Evolutionary conservation across 768 basidiomycete species (phyloP).

Genomic region (Pholiota molesta): DNA sequence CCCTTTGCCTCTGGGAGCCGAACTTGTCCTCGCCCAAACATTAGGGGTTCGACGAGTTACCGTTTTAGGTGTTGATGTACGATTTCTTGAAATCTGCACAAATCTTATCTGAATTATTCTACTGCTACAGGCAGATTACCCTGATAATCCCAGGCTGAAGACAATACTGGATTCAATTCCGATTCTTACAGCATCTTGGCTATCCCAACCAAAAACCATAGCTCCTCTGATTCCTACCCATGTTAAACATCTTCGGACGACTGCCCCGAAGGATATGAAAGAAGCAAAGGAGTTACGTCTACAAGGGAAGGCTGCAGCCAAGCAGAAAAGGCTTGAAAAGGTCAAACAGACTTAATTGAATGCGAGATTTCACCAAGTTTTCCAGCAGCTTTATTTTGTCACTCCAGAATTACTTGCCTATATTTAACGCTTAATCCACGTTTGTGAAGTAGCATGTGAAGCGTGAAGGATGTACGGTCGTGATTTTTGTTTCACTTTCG

Average conservation of each 20-base stretch:
- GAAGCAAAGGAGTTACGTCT: constrained; percentile 61
- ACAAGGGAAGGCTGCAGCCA: constrained; percentile 53
- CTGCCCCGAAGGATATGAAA: constrained; percentile 80
- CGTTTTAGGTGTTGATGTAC: constrained; percentile 68
- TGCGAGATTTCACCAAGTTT: too few relatives aligned
- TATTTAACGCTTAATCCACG: too few relatives aligned
- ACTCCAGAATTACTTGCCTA: too few relatives aligned
- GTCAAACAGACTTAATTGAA: background rate
- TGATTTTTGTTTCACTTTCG: too few relatives aligned
- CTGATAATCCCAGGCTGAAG: constrained; percentile 17
- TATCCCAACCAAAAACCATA: constrained; percentile 32
- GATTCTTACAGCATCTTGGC: constrained; percentile 67
- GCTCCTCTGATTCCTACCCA: constrained; percentile 64
- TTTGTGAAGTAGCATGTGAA: too few relatives aligned
- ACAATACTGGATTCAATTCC: constrained; percentile 54
- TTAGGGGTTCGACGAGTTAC: constrained; percentile 72
- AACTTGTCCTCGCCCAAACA: constrained; percentile 56
- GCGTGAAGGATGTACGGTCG: too few relatives aligned
- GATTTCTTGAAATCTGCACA: constrained; percentile 22
- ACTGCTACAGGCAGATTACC: constrained; percentile 11
- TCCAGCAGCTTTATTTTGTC: too few relatives aligned
- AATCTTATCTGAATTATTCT: background rate
- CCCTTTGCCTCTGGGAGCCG: constrained; percentile 69
- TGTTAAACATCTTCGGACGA: constrained; percentile 80
- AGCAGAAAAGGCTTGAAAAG: constrained; percentile 21